These are phyloP conservation scores for Rubia tinctorum DNA, from an alignment of 305 asterid species.

Conservation along the genomic window DNA sequence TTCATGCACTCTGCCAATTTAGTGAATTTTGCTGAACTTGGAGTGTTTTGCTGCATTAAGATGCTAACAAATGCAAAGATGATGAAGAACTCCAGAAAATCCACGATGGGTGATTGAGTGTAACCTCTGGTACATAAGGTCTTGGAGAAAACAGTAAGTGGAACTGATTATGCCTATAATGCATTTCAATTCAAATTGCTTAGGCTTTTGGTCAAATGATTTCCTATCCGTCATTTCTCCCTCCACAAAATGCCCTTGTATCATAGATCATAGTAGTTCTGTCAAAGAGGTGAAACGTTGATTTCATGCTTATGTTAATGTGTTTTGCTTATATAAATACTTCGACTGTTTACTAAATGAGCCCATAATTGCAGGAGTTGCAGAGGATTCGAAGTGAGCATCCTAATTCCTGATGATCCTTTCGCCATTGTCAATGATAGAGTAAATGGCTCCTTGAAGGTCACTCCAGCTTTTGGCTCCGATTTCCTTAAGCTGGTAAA, in stretches of 20 bases:
- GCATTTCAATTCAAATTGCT: constrained; percentile 6
- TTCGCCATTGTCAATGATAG: constrained; percentile 57
- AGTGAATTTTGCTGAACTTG: constrained; percentile 39
- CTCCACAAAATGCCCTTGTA: background rate
- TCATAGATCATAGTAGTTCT: constrained; percentile 69
- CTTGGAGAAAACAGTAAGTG: constrained; percentile 86
- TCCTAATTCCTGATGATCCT: constrained; percentile 48
- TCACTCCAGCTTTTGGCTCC: constrained; percentile 97
- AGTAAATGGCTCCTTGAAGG: constrained; percentile 86
- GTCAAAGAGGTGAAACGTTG: constrained; percentile 56
- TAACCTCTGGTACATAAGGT: constrained; percentile 95
- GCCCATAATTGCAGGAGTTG: constrained; percentile 48
- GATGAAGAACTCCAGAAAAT: too few species aligned
- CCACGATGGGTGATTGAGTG: constrained; percentile 93
- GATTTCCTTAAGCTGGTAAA: constrained; percentile 84
- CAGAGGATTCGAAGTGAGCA: constrained; percentile 67
- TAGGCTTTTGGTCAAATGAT: background rate
- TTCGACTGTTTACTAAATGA: background rate
- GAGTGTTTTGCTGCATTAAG: too few species aligned
- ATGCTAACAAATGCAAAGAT: too few species aligned
- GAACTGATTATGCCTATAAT: constrained; percentile 11
- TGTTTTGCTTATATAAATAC: constrained; percentile 9
- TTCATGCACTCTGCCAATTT: constrained; percentile 6
- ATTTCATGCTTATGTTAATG: background rate
- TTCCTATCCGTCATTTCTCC: background rate